A percentile compares a stretch with the other conserved stretches of the same genome.
Conservation (phyloP, 2,329 filamentous ascomycete species). For the Ambrosiella cleistominuta region DNA sequence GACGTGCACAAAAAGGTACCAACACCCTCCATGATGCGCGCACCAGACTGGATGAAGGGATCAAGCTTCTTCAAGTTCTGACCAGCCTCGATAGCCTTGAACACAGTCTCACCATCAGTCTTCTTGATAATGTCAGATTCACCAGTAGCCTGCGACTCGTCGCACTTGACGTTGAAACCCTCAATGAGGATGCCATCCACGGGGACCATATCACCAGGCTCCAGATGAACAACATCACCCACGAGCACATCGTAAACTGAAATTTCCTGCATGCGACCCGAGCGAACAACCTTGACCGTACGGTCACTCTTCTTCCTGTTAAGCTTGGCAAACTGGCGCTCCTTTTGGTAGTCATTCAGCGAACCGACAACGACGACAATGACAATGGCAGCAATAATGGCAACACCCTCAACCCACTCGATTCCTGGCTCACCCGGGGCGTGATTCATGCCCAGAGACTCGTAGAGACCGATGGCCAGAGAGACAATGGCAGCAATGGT, state of each 20-base stretch:
- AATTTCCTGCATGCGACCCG: conserved; percentile 50
- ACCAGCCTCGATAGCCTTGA: conserved; percentile 47
- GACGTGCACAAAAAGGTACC: conserved; percentile 60
- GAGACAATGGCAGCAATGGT: conserved; percentile 56
- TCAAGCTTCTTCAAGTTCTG: conserved; percentile 55
- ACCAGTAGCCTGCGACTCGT: conserved; percentile 63
- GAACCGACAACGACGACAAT: conserved; percentile 65
- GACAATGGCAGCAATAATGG: conserved; percentile 62
- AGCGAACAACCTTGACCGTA: conserved; percentile 52
- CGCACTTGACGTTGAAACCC: conserved; percentile 57
- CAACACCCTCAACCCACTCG: conserved; percentile 69
- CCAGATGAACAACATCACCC: conserved; percentile 55
- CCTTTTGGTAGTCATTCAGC: conserved; percentile 65
- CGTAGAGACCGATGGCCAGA: conserved; percentile 57
- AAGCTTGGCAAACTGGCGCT: conserved; percentile 59
- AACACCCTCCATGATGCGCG: conserved; percentile 59
- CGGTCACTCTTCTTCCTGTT: conserved; percentile 69
- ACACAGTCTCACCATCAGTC: conserved; percentile 48
- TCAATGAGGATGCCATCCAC: conserved; percentile 58
- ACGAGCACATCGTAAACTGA: conserved; percentile 52
- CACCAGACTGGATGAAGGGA: conserved; percentile 71
- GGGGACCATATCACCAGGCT: conserved; percentile 57
- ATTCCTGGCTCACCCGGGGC: conserved; percentile 34
- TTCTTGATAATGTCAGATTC: conserved; percentile 63
- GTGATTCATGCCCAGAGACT: conserved; percentile 48